Evolutionary conservation across 192 early-diverging fungal species (phyloP), one percentile per base, ranked within the genome.

Genomic region (Linnemannia hyalina): DNA sequence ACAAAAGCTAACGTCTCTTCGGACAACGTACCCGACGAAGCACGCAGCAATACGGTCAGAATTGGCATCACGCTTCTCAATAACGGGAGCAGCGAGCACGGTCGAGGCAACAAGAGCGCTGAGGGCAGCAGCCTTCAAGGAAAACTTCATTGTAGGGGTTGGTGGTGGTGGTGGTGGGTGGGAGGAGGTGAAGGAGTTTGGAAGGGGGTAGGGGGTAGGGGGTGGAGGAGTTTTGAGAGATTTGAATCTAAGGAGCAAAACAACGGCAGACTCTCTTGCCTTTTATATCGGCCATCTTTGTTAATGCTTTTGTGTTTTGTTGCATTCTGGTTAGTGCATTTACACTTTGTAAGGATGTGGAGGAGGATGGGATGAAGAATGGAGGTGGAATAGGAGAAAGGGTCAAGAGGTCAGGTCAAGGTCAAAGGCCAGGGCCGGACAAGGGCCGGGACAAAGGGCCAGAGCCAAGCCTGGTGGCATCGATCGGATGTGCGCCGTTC

Each of bases 81-180:
- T 77, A 65, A 52, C 49, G 23, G 84, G 84, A 35, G 84, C 84
- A 60, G 76, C 84, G 36, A 78, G 42, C 8, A 54, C 75, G 20
- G 72, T 36, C 36, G 84, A 73, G 57, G 79, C 80, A 13, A 78
- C 35, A 40, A 84, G 41, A 29, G 84, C 84, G 22, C 75, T 69
- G 20, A 86, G 11, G 70, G 80, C 84, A 44, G 75, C 84, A 55
- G 54, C 49, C 35, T 86, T 86, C 79, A 86, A 74, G 42, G 84
- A 81, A 65, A 86, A 81, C 80, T 81, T 86, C 84, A 86, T 86
- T 35, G 20, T 85, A n/a, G 35, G 4, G 16, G 0, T 26, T 22
- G 57, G 16, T 40, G 29, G 71, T 22, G 57, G 16, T 40, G 29
- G 71, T 55, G 68, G 74, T 36, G 15, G 29, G 29, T 35, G 26